phyloP scores from a whole-genome alignment of 179 eudicot genomes.

The Spinacia oleracea region DNA sequence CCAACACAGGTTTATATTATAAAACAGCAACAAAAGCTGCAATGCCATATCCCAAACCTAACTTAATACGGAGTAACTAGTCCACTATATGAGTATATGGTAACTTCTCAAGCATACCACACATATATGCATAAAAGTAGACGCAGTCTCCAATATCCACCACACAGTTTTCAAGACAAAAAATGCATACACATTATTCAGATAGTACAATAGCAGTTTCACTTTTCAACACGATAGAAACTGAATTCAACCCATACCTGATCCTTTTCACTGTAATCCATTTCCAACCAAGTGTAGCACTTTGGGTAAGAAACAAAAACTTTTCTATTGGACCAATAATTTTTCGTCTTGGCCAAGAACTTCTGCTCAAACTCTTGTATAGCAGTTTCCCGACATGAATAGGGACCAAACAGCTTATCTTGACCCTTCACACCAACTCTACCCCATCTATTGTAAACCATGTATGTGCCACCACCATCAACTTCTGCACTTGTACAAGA shows the following conservation, averaged over 20 bases:
- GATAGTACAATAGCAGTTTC: not conserved
- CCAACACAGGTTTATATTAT: not conserved
- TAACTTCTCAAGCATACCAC: not conserved
- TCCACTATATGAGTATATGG: not conserved
- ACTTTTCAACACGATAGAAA: not conserved
- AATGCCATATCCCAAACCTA: not conserved
- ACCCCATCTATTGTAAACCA: slow-evolving; percentile 95
- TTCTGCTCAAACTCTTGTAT: slow-evolving; percentile 72
- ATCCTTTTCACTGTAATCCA: slow-evolving; percentile 77
- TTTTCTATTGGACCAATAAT: slow-evolving; percentile 68
- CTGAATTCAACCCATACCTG: slow-evolving; percentile 44
- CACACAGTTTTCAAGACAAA: not conserved
- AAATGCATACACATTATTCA: not conserved
- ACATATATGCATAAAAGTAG: not conserved
- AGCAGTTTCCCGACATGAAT: slow-evolving; percentile 53
- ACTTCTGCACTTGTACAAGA: slow-evolving; percentile 59
- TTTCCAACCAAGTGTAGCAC: slow-evolving; percentile 91
- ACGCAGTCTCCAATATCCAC: not conserved
- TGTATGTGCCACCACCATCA: slow-evolving; percentile 71
- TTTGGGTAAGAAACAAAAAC: slow-evolving; percentile 59
- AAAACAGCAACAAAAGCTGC: slow-evolving; percentile 8
- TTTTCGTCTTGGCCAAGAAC: slow-evolving; percentile 81
- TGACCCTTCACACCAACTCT: slow-evolving; percentile 97
- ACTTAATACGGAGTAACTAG: not conserved
- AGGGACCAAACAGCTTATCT: slow-evolving; percentile 81